Percentiles rank a stretch among this genome's conserved stretches.
Conservation (phyloP, 345 rosid genomes). For the Brassica juncea region DNA sequence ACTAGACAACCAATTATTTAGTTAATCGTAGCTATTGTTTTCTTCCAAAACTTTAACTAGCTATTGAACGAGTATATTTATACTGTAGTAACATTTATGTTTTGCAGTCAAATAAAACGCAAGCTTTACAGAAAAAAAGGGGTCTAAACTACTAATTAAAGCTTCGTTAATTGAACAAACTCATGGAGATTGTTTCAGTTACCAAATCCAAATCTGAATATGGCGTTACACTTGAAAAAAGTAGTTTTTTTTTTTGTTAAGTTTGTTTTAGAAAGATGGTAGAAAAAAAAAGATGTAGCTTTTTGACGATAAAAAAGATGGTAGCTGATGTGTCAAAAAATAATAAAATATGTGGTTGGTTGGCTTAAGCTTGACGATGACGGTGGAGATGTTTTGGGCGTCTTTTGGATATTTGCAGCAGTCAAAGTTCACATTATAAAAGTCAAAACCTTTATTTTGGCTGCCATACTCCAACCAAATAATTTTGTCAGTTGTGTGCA, state of each 20-base stretch:
- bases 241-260: not conserved
- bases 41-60: not conserved
- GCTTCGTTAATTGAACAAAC: not conserved
- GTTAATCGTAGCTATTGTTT: not conserved
- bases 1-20: not conserved
- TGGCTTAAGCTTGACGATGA: conserved; percentile 40
- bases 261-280: not conserved
- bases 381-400: conserved; percentile 13
- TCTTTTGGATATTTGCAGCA: conserved; percentile 18
- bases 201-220: not conserved
- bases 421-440: conserved; percentile 37
- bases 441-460: conserved; percentile 20
- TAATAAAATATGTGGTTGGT: conserved; percentile 29
- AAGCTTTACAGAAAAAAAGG: not conserved
- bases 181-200: not conserved
- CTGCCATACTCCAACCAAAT: conserved; percentile 32
- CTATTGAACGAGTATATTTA: not conserved
- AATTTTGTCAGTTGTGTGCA: conserved; percentile 29
- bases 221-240: conserved; percentile 16
- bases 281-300: not conserved
- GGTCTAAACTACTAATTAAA: not conserved
- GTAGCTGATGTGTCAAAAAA: not conserved
- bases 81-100: not conserved
- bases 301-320: not conserved
- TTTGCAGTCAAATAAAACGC: not conserved